phyloP scores from a whole-genome alignment of 495 filamentous ascomycete genomes.

The Darksidea phi region DNA sequence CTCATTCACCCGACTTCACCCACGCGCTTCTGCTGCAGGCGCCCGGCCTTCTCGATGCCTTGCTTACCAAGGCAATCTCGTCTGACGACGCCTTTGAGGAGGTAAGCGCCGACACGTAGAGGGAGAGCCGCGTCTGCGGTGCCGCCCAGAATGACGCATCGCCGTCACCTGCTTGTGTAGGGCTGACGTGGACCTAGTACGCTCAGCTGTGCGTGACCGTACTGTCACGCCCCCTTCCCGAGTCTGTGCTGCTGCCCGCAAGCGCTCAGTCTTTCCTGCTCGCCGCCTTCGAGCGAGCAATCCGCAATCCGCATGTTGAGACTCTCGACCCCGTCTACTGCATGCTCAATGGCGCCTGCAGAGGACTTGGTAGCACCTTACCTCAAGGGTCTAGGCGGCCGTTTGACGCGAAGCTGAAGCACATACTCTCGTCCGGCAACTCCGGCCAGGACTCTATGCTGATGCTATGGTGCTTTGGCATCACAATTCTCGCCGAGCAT shows the following conservation, averaged over 20 bases:
- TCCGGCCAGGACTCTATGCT: conserved; percentile 21
- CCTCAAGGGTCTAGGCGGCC: conserved; percentile 13
- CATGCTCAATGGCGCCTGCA: conserved; percentile 39
- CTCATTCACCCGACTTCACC: conserved; percentile 29
- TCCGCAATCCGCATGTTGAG: conserved; percentile 15
- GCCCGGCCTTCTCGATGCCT: conserved; percentile 34
- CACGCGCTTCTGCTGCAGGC: conserved; percentile 32
- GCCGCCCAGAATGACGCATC: not conserved
- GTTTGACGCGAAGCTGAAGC: conserved; percentile 35
- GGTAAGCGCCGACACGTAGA: conserved; percentile 17
- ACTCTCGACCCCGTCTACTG: conserved; percentile 33
- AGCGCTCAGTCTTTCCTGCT: conserved; percentile 38
- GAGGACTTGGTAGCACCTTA: conserved; percentile 27
- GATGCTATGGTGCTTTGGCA: conserved; percentile 27
- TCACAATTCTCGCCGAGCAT: conserved; percentile 20
- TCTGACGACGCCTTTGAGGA: conserved; percentile 20
- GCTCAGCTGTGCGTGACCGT: conserved; percentile 23
- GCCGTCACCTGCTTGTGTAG: not conserved
- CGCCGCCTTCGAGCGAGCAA: conserved; percentile 32
- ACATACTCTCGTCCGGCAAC: conserved; percentile 26
- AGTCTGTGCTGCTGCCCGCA: conserved; percentile 34
- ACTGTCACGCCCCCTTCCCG: conserved; percentile 37
- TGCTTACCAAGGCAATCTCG: conserved; percentile 34
- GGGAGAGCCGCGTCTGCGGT: not conserved
- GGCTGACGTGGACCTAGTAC: conserved; percentile 26